Base-by-base conservation (phyloP, 176 grass and related monocot species). In the Guadua angustifolia region DNA sequence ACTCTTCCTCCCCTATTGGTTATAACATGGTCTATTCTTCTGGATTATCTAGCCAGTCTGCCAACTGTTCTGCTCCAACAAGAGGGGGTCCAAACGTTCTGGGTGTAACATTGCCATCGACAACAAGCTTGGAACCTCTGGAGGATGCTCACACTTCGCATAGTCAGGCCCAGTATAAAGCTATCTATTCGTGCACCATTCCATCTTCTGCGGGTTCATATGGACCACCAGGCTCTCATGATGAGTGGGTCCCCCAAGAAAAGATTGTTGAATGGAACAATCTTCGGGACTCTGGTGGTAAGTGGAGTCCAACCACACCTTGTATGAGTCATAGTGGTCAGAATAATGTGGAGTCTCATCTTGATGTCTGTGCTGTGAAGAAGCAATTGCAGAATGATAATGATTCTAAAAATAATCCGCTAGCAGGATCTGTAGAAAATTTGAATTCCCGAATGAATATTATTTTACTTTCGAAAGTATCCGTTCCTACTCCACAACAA, bases 221-320 rank as follows among this genome's bases (percentile, higher is more conserved):
- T 79, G 64, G 53, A 81, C 24, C 57, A 64, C 51, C 82, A 38
- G 44, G 67, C 7, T 79, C 85, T 60, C 87, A 86, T 88, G 82
- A 58, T 82, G 79, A 52, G 78, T 53, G 70, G 50, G 38, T 44
- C 18, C 79, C 79, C 52, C 61, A 17, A 66, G 79, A 83, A 67
- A 67, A 73, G 72, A 59, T 70, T 86, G 71, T 45, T 29, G 56
- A 82, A 81, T 56, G 79, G 87, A 86, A 82, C 21, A 81, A 39
- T 79, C 11, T 14, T 75, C 79, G 87, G 61, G 89, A 92, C 62
- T 88, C 57, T 63, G 88, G 66, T 77, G 81, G 70, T 89, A 75
- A 87, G 83, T 86, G 85, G 93, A 98, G 78, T 88, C 71, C 85
- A 68, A 86, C 77, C 18, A 82, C 69, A 76, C 39, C 71, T 3